phyloP scores from a whole-genome alignment of 768 basidiomycete genomes.

The Dacryopinax primogenitus region DNA sequence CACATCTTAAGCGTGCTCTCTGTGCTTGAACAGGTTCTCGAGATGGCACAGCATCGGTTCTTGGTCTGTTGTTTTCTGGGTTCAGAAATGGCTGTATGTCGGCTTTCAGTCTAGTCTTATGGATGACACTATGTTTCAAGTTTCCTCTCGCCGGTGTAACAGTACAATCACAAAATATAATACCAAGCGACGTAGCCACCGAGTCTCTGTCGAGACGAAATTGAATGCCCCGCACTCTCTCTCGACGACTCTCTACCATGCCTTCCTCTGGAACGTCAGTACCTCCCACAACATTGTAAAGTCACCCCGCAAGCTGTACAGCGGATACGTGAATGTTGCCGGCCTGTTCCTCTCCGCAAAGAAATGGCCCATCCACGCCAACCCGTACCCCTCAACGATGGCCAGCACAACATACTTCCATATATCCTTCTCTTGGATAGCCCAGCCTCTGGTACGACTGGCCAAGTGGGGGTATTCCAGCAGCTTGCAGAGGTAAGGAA shows the following conservation, averaged over 20 bases:
- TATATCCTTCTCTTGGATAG: conserved; percentile 6
- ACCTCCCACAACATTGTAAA: conserved; percentile 22
- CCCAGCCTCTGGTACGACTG: conserved; percentile 6
- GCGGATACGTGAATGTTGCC: conserved; percentile 21
- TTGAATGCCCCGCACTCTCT: not conserved
- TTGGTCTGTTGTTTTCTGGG: not conserved
- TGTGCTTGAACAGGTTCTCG: not conserved
- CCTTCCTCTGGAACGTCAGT: conserved; percentile 16
- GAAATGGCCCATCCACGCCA: conserved; percentile 22
- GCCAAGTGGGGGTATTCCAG: conserved; percentile 1
- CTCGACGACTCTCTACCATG: not conserved
- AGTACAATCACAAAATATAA: too few relatives aligned
- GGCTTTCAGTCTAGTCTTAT: too few relatives aligned
- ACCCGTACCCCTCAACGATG: conserved; percentile 18
- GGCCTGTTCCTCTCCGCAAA: conserved; percentile 22
- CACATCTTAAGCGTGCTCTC: not conserved
- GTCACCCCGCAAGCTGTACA: conserved; percentile 19
- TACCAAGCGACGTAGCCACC: too few relatives aligned
- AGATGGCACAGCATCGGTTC: not conserved
- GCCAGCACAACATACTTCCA: conserved; percentile 14
- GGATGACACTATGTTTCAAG: too few relatives aligned
- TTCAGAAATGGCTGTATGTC: too few relatives aligned
- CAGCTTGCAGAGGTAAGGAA: conserved; percentile 11
- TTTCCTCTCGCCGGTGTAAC: too few relatives aligned
- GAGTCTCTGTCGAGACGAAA: too few relatives aligned